Conservation (phyloP, 257 asterid genomes). For the Capsicum baccatum region DNA sequence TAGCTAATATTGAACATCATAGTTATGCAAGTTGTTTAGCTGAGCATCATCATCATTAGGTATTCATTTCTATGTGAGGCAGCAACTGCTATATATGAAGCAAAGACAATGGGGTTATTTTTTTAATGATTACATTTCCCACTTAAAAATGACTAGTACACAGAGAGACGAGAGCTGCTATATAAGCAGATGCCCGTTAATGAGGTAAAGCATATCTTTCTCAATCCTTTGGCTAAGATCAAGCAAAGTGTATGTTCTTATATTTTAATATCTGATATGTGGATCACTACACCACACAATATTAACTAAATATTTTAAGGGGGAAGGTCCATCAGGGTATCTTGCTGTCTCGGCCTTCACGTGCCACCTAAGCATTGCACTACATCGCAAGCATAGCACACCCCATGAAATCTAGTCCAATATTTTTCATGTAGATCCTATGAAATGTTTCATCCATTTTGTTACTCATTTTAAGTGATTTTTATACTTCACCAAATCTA, state of each 20-base stretch:
- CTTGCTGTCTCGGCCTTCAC: background rate
- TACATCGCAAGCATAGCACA: background rate
- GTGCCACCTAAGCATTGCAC: background rate
- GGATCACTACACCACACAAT: rapidly evolving
- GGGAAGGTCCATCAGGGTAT: background rate
- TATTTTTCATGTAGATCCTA: background rate
- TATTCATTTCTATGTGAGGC: background rate
- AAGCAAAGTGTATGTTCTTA: background rate
- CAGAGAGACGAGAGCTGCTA: background rate
- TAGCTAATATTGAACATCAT: background rate
- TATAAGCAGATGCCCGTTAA: rapidly evolving
- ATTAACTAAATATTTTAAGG: background rate
- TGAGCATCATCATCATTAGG: background rate
- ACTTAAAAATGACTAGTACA: background rate
- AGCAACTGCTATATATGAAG: background rate
- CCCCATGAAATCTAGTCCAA: background rate
- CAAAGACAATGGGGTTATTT: background rate
- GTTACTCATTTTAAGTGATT: too few species aligned
- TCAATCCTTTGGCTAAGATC: constrained; percentile 51
- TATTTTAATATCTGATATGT: background rate
- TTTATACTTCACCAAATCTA: too few species aligned
- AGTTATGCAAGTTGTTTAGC: background rate
- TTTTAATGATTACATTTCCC: background rate
- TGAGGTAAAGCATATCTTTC: constrained; percentile 24
- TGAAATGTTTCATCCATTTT: too few species aligned